Conservation (phyloP, 2,329 filamentous ascomycete species). For the Niveomyces coronatus region DNA sequence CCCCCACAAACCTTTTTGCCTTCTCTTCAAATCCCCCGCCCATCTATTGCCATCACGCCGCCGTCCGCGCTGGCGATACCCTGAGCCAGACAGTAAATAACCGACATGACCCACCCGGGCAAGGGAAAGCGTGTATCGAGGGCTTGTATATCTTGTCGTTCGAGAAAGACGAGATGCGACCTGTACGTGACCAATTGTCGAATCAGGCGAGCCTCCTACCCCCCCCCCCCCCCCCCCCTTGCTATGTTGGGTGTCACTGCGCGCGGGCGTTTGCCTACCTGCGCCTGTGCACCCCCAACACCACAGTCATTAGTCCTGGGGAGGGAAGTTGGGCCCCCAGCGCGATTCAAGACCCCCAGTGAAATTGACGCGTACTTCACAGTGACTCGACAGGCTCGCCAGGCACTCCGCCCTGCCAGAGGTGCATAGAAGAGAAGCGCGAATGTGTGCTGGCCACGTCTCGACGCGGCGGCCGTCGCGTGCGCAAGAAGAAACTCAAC, state of each 20-base stretch:
- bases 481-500: constrained; percentile 6
- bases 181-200: constrained; percentile 16
- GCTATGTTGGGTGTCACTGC: neutral
- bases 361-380: too few relatives aligned
- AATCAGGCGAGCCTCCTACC: neutral
- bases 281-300: too few relatives aligned
- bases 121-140: constrained; percentile 21
- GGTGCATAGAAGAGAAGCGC: constrained; percentile 26
- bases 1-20: constrained; percentile 10
- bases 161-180: constrained; percentile 23
- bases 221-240: neutral
- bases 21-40: constrained; percentile 9
- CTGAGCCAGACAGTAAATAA: constrained; percentile 1
- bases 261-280: too few relatives aligned
- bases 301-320: too few relatives aligned
- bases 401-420: constrained; percentile 26
- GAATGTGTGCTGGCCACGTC: constrained; percentile 32
- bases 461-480: constrained; percentile 24
- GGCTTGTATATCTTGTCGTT: constrained; percentile 22
- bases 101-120: constrained; percentile 8
- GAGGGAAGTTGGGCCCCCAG: too few relatives aligned
- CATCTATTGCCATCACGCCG: constrained; percentile 8
- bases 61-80: constrained; percentile 5
- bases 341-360: too few relatives aligned
- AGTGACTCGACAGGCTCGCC: constrained; percentile 25